Base-by-base conservation (phyloP, 2,329 filamentous ascomycete species). In the Apiospora saccharicola region DNA sequence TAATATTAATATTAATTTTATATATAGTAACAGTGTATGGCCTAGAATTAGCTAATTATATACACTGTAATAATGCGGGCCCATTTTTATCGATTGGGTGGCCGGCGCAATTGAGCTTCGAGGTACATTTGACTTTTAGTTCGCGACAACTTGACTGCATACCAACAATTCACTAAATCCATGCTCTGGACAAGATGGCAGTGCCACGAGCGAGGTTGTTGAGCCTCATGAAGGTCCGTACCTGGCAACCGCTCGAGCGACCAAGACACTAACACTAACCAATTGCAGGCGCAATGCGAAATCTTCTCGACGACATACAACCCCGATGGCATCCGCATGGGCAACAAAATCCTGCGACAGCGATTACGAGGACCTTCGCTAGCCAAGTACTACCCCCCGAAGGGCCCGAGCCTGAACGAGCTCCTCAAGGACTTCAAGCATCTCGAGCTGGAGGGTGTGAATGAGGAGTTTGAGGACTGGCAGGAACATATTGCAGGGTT, bases 271-370 rank as follows among this genome's bases (percentile, higher is more conserved):
- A 0, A 46, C 46, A 37, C 2, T 37, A 82, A 74, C 41, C 6
- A 26, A 68, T 37, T 14, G 57, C 78, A 98, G 95, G 89, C 90
- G 80, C 95, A 95, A 92, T 98, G 94, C 88, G 90, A 92, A 82
- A 90, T 98, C 85, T 99, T 98, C 87, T 92, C 92, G 79, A 94
- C 93, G 69, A 95, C 92, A 70, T 98, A 91, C 87, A 99, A 99
- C 84, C 96, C 96, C 37, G 88, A 94, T 71, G 87, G 91, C 77
- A 83, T 93, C 74, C 94, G 96, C 74, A 90, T 94, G 77, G 96
- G 96, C 79, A 98, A 96, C 86, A 97, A 96, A 84, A 88, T 99
- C 81, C 88, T 99, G 73, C 94, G 95, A 79, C 93, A 98, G 82
- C 91, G 95, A 79, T 87, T 98, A 75, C 91, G 90, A 79, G 96